Percentiles rank a stretch among this genome's conserved stretches.
Evolutionary conservation across 441 rosid species (phyloP).

Genomic region (Croton laevigatus): DNA sequence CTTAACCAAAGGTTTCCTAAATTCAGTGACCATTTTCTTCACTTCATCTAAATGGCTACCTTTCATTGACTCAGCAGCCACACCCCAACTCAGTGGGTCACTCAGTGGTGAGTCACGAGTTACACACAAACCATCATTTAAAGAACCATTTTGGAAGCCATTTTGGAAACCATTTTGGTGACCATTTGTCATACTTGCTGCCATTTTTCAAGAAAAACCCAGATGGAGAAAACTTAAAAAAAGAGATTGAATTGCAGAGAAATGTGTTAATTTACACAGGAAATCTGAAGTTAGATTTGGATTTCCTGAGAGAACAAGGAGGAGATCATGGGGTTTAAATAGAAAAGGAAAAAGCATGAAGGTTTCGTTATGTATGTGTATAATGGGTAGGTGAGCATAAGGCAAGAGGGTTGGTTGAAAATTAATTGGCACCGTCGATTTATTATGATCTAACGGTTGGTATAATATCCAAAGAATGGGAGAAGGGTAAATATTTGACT

Average conservation of each 20-base stretch:
- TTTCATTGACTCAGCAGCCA: slow-evolving; percentile 42
- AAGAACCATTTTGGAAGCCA: slow-evolving; percentile 21
- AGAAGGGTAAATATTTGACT: too few species aligned
- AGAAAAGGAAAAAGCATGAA: slow-evolving; percentile 6
- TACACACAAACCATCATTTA: slow-evolving; percentile 4
- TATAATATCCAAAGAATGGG: too few species aligned
- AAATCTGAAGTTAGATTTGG: not conserved
- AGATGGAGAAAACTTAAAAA: not conserved
- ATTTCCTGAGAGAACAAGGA: slow-evolving; percentile 32
- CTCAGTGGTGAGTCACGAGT: slow-evolving; percentile 10
- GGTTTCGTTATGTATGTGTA: too few species aligned
- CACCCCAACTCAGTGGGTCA: slow-evolving; percentile 54
- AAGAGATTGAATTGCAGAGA: too few species aligned
- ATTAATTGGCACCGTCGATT: too few species aligned
- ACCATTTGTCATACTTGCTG: not conserved
- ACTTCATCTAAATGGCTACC: slow-evolving; percentile 64
- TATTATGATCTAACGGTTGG: too few species aligned
- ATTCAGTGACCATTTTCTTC: slow-evolving; percentile 51
- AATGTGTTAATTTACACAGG: not conserved
- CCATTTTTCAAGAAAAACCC: slow-evolving; percentile 19
- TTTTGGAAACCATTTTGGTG: not conserved
- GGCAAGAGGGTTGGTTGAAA: too few species aligned
- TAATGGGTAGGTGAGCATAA: too few species aligned
- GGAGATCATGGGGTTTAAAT: slow-evolving; percentile 37
- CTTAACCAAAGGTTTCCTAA: slow-evolving; percentile 42